Conservation (phyloP, 345 rosid genomes). For the Passiflora organensis region DNA sequence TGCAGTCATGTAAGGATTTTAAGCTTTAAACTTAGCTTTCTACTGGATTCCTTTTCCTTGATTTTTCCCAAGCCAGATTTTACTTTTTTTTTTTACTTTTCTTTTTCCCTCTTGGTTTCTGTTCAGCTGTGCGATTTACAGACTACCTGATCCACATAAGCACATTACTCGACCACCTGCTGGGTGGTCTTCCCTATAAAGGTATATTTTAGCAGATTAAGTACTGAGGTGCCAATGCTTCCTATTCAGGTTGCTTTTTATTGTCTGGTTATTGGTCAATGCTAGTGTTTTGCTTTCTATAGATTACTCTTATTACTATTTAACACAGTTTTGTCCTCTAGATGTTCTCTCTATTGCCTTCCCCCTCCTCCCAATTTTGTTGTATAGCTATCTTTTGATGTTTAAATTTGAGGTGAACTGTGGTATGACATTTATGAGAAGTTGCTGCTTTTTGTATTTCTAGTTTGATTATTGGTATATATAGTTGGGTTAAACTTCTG, state of each 20-base stretch:
- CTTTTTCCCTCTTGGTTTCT: conserved; percentile 9
- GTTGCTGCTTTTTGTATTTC: too few species aligned
- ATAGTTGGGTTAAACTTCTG: too few species aligned
- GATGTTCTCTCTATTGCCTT: too few species aligned
- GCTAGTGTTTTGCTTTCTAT: not conserved
- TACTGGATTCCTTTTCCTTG: not conserved
- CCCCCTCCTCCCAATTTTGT: too few species aligned
- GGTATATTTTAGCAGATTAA: conserved; percentile 37
- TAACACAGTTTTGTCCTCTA: too few species aligned
- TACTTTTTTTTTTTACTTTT: conserved; percentile 3
- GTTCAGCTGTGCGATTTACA: conserved; percentile 73
- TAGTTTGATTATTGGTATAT: too few species aligned
- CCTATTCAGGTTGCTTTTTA: not conserved
- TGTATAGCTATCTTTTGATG: too few species aligned
- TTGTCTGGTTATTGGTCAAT: not conserved
- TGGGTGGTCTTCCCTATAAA: conserved; percentile 67
- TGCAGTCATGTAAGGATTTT: conserved; percentile 75
- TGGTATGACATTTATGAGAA: too few species aligned
- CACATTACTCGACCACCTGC: conserved; percentile 54
- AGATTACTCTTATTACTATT: too few species aligned
- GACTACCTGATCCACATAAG: conserved; percentile 67
- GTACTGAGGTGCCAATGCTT: not conserved
- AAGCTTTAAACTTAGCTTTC: not conserved
- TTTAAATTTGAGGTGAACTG: too few species aligned
- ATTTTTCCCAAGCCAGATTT: not conserved